Evolutionary conservation across 805 yeast genomes (phyloP), one percentile per base, ranked within the genome.

Genomic region (Wickerhamiella parazyma): DNA sequence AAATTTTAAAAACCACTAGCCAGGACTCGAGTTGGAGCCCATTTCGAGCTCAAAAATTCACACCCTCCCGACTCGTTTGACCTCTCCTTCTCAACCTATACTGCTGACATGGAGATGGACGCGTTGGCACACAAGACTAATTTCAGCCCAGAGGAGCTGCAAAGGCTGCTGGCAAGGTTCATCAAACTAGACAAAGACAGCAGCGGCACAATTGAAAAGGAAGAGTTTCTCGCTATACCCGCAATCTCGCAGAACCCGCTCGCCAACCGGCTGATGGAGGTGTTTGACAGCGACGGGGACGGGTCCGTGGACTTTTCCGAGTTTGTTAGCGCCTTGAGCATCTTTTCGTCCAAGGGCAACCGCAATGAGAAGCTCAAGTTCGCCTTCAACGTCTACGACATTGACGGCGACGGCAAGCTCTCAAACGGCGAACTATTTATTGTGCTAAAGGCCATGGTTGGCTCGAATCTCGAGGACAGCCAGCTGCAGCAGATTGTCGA

Each of bases 401-500:
- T 91, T 49, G 99, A 91, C 62, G 71, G 85, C 45, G 99, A 91
- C 59, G 98, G 98, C 0, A 86, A 57, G 58, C 84, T 91, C 29
- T 87, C 96, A 2, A 89, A 89, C 58, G 99, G 98, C 19, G 99
- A 91, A 63, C 62, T 91, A 45, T 91, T 80, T 55, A 70, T 89
- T 33, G 97, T 91, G 33, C 68, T 91, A 65, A 83, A 91, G 62
- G 82, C 84, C 75, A 91, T 91, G 98, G 98, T 93, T 21, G 98
- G 97, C 1, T 79, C 76, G 52, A 86, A 91, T 56, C 64, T 93
- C 45, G 80, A 76, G 49, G 94, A 83, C 47, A 76, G 75, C 21
- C 95, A 91, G 55, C 69, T 91, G 45, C 99, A 91, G 60, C 97
- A 93, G 62, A 75, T 91, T 42, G 96, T 89, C n/a, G 97, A 91